Evolutionary conservation across 2,329 filamentous ascomycete genomes (phyloP), one percentile per base, ranked within the genome.

Genomic region (Cercospora sojina): DNA sequence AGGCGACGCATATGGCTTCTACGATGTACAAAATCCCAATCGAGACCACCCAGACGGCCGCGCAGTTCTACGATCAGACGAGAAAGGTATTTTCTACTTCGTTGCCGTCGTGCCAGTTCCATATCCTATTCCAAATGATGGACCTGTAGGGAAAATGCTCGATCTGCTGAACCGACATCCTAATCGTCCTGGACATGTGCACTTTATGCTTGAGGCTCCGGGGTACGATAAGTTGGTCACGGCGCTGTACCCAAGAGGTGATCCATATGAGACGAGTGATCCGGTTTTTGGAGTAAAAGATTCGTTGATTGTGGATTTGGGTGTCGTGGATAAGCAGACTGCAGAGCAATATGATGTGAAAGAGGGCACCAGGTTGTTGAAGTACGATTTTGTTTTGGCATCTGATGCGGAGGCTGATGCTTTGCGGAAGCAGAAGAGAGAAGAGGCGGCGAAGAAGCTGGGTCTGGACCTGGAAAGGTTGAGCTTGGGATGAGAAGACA

Each of bases 221-320:
- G 90, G 90, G 0, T 93, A 86, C 80, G 91, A 96, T 80, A 86
- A 89, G 75, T 79, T 96, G 73, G 89, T 95, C 74, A 96, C 91
- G 90, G 90, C 91, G 0, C 81, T 96, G 0, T 95, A 93, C 74
- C 81, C 93, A 63, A 86, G 89, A 2, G 88, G 88, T 41, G 91
- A 93, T 72, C 90, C 89, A 0, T 95, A 93, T 76, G 91, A 93
- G 80, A 90, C 87, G 0, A 91, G 89, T 0, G 92, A 95, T 74
- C 91, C 91, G 0, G 91, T 95, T 2, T 95, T 96, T 73, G 92
- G 92, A 13, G 91, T 95, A 63, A 96, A 95, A 78, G 84, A 91
- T 75, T 91, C 89, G 29, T 82, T 95, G 16, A 81, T 91, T 18
- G 84, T 92, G 18, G 89, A 91, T 70, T 80, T 86, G 79, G 70